Conservation (phyloP, 2,329 filamentous ascomycete genomes). For the Lasiodiplodia sp. region DNA sequence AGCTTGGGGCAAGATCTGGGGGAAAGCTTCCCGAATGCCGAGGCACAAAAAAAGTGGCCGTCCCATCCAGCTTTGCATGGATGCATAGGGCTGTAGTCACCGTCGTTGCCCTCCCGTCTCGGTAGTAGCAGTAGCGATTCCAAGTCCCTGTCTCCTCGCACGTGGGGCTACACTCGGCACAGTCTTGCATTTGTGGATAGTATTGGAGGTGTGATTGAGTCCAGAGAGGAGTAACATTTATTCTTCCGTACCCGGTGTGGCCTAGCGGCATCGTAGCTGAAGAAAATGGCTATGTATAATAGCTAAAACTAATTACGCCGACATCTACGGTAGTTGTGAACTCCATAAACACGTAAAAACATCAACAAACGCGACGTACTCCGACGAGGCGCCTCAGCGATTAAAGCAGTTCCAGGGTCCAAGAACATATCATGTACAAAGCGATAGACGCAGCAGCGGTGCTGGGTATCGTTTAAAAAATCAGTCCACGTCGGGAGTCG, state of each 20-base stretch:
- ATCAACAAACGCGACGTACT: conserved; percentile 5
- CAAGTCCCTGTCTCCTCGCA: not conserved
- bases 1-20: conserved; percentile 20
- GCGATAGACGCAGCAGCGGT: conserved; percentile 14
- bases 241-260: not conserved
- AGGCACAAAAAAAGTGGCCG: not conserved
- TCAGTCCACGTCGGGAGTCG: not conserved
- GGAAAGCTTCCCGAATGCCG: conserved; percentile 23
- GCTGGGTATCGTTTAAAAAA: conserved; percentile 21
- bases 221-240: conserved; percentile 8
- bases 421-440: conserved; percentile 17
- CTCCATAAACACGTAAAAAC: conserved; percentile 20
- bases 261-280: not conserved
- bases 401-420: conserved; percentile 10
- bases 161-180: not conserved
- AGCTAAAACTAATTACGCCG: conserved; percentile 21
- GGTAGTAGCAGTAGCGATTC: not conserved
- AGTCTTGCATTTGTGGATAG: not conserved
- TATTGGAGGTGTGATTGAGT: not conserved
- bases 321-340: conserved; percentile 8
- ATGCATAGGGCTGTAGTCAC: not conserved
- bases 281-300: conserved; percentile 8
- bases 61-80: not conserved
- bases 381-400: conserved; percentile 7
- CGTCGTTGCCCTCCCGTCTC: not conserved